A percentile compares a stretch with the other conserved stretches of the same genome.
phyloP scores from a whole-genome alignment of 805 yeast species.

The Hanseniaspora taiwanica region DNA sequence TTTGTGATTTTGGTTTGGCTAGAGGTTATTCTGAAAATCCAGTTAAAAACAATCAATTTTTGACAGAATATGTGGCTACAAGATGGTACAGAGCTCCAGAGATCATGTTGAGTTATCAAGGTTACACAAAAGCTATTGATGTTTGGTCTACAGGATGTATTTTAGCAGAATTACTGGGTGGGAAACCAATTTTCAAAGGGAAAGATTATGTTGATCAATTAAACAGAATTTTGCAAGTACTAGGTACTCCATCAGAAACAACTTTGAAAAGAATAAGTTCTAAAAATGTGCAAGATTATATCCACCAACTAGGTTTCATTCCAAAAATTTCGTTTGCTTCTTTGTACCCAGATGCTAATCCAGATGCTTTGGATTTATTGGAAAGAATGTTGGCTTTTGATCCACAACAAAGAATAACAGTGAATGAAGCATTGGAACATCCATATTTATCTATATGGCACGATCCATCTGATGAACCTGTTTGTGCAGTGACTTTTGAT shows the following conservation, averaged over 20 bases:
- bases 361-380: constrained; percentile 70
- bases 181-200: constrained; percentile 86
- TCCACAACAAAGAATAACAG: constrained; percentile 73
- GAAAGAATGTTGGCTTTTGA: constrained; percentile 75
- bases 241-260: constrained; percentile 84
- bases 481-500: constrained; percentile 69
- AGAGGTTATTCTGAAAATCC: constrained; percentile 78
- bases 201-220: constrained; percentile 93
- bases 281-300: constrained; percentile 81
- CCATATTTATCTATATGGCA: constrained; percentile 87
- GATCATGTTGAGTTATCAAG: constrained; percentile 87
- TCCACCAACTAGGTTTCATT: constrained; percentile 73
- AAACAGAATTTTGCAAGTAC: constrained; percentile 68
- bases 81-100: constrained; percentile 99
- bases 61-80: constrained; percentile 96
- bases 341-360: constrained; percentile 76
- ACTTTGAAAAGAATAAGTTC: constrained; percentile 64
- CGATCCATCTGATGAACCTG: constrained; percentile 85
- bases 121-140: constrained; percentile 92
- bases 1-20: constrained; percentile 94
- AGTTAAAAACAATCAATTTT: constrained; percentile 78
- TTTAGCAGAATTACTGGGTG: constrained; percentile 83
- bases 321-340: constrained; percentile 59
- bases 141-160: constrained; percentile 98
- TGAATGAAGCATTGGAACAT: constrained; percentile 77